phyloP scores from a whole-genome alignment of 805 yeast genomes.

The Jamesozyma hellenica region DNA sequence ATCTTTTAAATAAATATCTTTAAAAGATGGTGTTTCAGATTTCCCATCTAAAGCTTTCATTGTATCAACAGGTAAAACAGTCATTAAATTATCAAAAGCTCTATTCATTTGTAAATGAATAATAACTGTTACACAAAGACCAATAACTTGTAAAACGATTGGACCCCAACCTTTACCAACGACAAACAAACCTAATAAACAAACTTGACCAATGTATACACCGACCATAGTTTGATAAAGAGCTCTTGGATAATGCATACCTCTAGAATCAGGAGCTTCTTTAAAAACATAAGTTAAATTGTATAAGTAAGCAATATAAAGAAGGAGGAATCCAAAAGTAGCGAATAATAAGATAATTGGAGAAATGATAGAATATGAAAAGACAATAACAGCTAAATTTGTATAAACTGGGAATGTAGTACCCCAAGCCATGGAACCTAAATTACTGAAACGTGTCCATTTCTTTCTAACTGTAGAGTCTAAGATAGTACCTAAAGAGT shows the following conservation, averaged over 20 bases:
- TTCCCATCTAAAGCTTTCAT: slow-evolving; percentile 72
- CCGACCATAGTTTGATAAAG: slow-evolving; percentile 83
- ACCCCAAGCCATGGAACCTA: slow-evolving; percentile 57
- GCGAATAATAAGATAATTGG: slow-evolving; percentile 77
- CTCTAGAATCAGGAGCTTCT: slow-evolving; percentile 66
- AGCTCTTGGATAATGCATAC: slow-evolving; percentile 80
- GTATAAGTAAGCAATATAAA: slow-evolving; percentile 72
- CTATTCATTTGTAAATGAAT: slow-evolving; percentile 52
- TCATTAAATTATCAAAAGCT: slow-evolving; percentile 57
- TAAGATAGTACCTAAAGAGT: slow-evolving; percentile 44
- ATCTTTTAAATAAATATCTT: slow-evolving; percentile 23
- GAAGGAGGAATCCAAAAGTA: slow-evolving; percentile 53
- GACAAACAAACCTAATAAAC: slow-evolving; percentile 75
- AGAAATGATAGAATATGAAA: slow-evolving; percentile 63
- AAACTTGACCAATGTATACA: slow-evolving; percentile 75
- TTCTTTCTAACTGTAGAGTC: slow-evolving; percentile 63
- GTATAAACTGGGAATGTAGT: slow-evolving; percentile 69
- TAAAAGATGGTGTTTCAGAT: slow-evolving; percentile 47
- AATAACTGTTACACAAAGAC: slow-evolving; percentile 55
- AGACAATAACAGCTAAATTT: slow-evolving; percentile 56
- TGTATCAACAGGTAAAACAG: slow-evolving; percentile 54
- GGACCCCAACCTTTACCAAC: slow-evolving; percentile 97
- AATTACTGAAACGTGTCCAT: slow-evolving; percentile 45
- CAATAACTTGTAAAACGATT: slow-evolving; percentile 60
- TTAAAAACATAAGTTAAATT: slow-evolving; percentile 61